Evolutionary conservation across 2,329 filamentous ascomycete genomes (phyloP).

Genomic region (Podosphaera fusca): DNA sequence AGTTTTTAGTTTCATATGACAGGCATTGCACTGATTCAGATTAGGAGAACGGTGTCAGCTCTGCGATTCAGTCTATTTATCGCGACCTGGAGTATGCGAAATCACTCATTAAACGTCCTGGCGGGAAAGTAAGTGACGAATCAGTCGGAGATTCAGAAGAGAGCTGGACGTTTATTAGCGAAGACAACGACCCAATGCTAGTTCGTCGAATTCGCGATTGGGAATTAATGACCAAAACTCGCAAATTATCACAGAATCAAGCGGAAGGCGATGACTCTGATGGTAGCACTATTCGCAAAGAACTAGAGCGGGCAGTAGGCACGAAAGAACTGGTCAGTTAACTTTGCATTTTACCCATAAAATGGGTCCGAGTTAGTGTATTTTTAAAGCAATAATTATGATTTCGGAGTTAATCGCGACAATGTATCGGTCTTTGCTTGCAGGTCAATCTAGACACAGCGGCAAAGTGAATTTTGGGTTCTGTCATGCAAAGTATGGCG

Average conservation of each 20-base stretch:
- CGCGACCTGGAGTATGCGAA: conserved; percentile 85
- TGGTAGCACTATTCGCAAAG: background rate
- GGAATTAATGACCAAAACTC: conserved; percentile 13
- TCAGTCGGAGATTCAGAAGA: conserved; percentile 44
- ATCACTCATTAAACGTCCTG: conserved; percentile 49
- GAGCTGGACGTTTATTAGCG: conserved; percentile 75
- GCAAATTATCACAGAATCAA: conserved; percentile 1
- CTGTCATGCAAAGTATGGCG: no score
- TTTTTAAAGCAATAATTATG: no score
- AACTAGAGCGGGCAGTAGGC: background rate
- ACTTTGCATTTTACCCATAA: background rate
- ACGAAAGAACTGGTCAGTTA: background rate
- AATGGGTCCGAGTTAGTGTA: no score
- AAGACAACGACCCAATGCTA: conserved; percentile 16
- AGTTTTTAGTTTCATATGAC: conserved; percentile 14
- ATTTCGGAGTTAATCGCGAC: no score
- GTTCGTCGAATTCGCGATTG: conserved; percentile 14
- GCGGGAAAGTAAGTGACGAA: conserved; percentile 28
- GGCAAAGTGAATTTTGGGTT: no score
- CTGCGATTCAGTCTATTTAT: conserved; percentile 79
- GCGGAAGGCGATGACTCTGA: background rate
- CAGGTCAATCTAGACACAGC: no score
- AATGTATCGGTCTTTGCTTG: no score
- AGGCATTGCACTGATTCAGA: conserved; percentile 10
- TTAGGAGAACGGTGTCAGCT: conserved; percentile 75